Evolutionary conservation across 192 early-diverging fungal genomes (phyloP).

Genomic region (Gryganskiella cystojenkinii): DNA sequence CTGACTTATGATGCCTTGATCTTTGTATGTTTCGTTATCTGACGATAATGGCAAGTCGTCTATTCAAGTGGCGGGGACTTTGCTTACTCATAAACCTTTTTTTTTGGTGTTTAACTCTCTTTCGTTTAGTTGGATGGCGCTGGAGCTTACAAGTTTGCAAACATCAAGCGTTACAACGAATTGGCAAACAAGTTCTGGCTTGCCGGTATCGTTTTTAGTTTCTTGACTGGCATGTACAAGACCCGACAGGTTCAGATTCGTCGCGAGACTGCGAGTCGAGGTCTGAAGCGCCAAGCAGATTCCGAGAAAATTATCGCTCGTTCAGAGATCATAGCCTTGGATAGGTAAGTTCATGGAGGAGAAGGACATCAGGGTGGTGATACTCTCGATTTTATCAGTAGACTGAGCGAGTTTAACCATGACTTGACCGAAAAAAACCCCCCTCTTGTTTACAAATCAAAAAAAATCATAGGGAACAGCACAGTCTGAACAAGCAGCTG

Average conservation of each 20-base stretch:
- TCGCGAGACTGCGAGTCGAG: constrained; percentile 30
- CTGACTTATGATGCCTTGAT: constrained; percentile 69
- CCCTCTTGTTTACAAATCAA: too few species aligned
- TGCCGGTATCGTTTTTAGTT: constrained; percentile 65
- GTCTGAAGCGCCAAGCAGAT: constrained; percentile 24
- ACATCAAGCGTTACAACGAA: constrained; percentile 70
- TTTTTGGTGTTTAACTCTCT: too few species aligned
- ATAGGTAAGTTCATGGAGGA: constrained; percentile 9
- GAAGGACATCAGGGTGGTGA: too few species aligned
- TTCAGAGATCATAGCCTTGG: constrained; percentile 18
- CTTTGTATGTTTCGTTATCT: constrained; percentile 61
- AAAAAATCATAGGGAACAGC: constrained; percentile 60
- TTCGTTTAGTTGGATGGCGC: constrained; percentile 60
- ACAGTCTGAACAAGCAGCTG: constrained; percentile 59
- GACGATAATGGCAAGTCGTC: too few species aligned
- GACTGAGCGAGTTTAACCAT: too few species aligned
- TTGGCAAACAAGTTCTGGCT: constrained; percentile 77
- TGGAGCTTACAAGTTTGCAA: constrained; percentile 67
- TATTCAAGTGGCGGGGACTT: too few species aligned
- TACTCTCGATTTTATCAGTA: too few species aligned
- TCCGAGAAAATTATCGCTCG: constrained; percentile 25
- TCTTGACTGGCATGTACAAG: constrained; percentile 72
- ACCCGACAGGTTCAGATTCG: constrained; percentile 64
- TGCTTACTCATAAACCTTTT: too few species aligned
- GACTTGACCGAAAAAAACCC: too few species aligned